A percentile compares a stretch with the other conserved stretches of the same genome.
Conservation (phyloP, 441 rosid species). For the Pelargonium fulgidum region DNA sequence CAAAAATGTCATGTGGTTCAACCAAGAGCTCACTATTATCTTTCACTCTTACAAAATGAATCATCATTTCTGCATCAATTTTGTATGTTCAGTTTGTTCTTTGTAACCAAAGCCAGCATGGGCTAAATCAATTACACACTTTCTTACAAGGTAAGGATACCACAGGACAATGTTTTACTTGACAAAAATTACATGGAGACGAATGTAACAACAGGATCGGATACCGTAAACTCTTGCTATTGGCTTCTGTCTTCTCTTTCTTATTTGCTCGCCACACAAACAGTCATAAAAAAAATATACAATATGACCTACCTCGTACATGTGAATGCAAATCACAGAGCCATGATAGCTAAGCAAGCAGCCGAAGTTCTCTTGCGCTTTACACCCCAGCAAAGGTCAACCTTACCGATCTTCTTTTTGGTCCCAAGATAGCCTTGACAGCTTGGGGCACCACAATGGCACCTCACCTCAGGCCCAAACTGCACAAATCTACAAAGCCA, state of each 20-base stretch:
- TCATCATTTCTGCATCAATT: too few species aligned
- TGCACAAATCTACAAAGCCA: conserved; percentile 63
- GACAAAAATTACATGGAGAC: too few species aligned
- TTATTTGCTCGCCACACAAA: conserved; percentile 18
- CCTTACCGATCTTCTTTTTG: conserved; percentile 50
- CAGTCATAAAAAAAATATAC: conserved; percentile 24
- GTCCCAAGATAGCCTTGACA: conserved; percentile 82
- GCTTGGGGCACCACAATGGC: conserved; percentile 62
- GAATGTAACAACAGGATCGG: not conserved
- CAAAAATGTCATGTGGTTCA: too few species aligned
- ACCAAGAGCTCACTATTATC: too few species aligned
- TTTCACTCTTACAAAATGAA: too few species aligned
- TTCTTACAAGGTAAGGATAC: too few species aligned
- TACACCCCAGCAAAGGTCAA: conserved; percentile 69
- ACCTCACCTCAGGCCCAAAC: conserved; percentile 84
- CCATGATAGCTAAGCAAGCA: conserved; percentile 32
- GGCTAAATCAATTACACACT: too few species aligned
- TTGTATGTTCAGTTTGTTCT: too few species aligned
- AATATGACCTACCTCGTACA: conserved; percentile 14
- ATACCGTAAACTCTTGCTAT: not conserved
- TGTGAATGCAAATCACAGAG: conserved; percentile 21
- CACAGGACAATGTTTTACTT: too few species aligned
- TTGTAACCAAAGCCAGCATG: too few species aligned
- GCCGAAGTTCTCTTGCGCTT: conserved; percentile 67
- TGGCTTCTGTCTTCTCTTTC: not conserved